phyloP scores from a whole-genome alignment of 306 rosid genomes.

The Citrullus mucosospermus region DNA sequence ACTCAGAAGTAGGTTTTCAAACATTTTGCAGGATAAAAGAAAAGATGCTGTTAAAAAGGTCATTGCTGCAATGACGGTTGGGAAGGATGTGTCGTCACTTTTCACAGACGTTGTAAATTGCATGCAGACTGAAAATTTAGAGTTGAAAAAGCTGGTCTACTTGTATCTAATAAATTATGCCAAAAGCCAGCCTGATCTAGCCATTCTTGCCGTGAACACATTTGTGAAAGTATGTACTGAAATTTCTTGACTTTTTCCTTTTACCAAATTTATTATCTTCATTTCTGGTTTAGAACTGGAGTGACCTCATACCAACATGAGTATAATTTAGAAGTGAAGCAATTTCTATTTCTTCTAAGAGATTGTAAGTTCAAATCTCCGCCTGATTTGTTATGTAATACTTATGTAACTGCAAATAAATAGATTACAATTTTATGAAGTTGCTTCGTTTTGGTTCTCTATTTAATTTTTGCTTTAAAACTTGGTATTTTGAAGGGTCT shows the following conservation, averaged over 20 bases:
- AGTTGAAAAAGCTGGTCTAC: slow-evolving; percentile 92
- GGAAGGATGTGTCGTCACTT: slow-evolving; percentile 94
- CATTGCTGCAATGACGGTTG: slow-evolving; percentile 99
- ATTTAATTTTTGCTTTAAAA: background rate
- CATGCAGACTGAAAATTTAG: slow-evolving; percentile 98
- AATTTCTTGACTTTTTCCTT: background rate
- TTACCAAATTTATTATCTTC: background rate
- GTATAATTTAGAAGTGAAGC: background rate
- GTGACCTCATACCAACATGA: background rate
- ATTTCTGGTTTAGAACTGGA: background rate
- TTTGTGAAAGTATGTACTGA: slow-evolving; percentile 74
- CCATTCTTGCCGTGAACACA: slow-evolving; percentile 94
- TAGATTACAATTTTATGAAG: background rate
- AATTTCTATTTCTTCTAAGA: background rate
- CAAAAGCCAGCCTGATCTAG: slow-evolving; percentile 98
- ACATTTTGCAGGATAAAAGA: slow-evolving; percentile 70
- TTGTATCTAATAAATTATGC: slow-evolving; percentile 92
- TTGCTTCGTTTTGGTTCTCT: background rate
- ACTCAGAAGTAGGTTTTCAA: background rate
- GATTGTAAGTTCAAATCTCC: background rate
- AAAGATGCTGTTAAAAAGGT: slow-evolving; percentile 99
- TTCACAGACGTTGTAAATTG: slow-evolving; percentile 97
- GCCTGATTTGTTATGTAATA: background rate
- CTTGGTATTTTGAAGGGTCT: background rate
- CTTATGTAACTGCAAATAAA: background rate